Percentiles rank a stretch among this genome's conserved stretches.
These are phyloP conservation scores for Akebia trifoliata DNA, from an alignment of 164 flowering plant genomes.

Conservation along the genomic window DNA sequence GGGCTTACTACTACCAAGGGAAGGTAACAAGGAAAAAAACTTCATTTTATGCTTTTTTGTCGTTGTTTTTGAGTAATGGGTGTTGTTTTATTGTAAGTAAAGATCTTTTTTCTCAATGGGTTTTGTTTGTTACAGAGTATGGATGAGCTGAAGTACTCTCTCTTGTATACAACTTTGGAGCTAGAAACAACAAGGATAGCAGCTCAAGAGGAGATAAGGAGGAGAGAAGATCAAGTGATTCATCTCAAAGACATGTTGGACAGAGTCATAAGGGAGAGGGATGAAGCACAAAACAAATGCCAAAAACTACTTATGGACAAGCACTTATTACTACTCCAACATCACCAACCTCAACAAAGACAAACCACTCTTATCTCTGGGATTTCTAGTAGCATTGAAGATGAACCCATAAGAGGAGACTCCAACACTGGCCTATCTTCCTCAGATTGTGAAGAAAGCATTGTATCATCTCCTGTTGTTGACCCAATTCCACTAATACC, in stretches of 20 bases:
- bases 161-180: constrained; percentile 59
- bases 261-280: constrained; percentile 50
- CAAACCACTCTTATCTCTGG: constrained; percentile 26
- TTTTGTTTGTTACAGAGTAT: constrained; percentile 36
- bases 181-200: constrained; percentile 62
- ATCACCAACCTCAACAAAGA: constrained; percentile 27
- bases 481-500: constrained; percentile 22
- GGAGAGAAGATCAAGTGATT: constrained; percentile 53
- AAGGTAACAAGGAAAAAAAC: constrained; percentile 54
- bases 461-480: constrained; percentile 52
- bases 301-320: constrained; percentile 50
- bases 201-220: constrained; percentile 68
- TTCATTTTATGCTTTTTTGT: constrained; percentile 1
- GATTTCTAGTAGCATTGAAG: constrained; percentile 55
- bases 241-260: constrained; percentile 50
- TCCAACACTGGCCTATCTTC: constrained; percentile 56
- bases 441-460: constrained; percentile 86
- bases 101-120: neutral
- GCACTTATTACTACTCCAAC: constrained; percentile 42
- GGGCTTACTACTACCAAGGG: constrained; percentile 59
- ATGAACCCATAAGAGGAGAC: constrained; percentile 57
- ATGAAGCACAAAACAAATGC: constrained; percentile 63
- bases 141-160: constrained; percentile 66
- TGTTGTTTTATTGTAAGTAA: neutral
- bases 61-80: neutral